phyloP scores from a whole-genome alignment of 202 grass and related monocot genomes.

The Carex arenaria region DNA sequence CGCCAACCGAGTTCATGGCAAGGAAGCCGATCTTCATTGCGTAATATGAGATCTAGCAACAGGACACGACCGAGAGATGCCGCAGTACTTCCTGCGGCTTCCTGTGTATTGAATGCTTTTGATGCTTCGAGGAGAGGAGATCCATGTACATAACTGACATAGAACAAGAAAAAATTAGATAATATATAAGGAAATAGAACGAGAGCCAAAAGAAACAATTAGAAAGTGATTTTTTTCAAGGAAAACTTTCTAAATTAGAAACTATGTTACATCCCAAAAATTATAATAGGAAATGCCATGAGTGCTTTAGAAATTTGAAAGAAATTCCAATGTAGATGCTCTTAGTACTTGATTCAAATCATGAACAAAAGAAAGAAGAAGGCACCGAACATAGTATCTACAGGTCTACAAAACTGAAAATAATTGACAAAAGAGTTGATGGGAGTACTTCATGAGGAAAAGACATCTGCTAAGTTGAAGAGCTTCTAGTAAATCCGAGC shows the following conservation, averaged over 20 bases:
- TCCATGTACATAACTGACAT: constrained; percentile 80
- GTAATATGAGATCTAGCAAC: constrained; percentile 82
- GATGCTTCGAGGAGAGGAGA: constrained; percentile 80
- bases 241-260: no score
- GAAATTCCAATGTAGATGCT: no score
- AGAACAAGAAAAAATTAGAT: constrained; percentile 18
- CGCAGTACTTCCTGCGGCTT: constrained; percentile 50
- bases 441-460: constrained; percentile 87
- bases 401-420: neutral
- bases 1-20: constrained; percentile 89
- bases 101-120: constrained; percentile 62
- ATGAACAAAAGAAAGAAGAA: neutral
- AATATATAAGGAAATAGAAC: neutral
- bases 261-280: no score
- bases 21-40: constrained; percentile 84
- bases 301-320: no score
- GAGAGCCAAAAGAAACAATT: no score
- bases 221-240: no score
- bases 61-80: constrained; percentile 75
- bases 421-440: constrained; percentile 2
- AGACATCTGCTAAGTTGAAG: constrained; percentile 93
- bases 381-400: neutral
- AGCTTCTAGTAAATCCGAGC: constrained; percentile 91
- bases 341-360: neutral
- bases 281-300: no score